A percentile compares a stretch with the other conserved stretches of the same genome.
Evolutionary conservation across 1,284 basidiomycete genomes (phyloP).

Genomic region (Ganoderma boninense): DNA sequence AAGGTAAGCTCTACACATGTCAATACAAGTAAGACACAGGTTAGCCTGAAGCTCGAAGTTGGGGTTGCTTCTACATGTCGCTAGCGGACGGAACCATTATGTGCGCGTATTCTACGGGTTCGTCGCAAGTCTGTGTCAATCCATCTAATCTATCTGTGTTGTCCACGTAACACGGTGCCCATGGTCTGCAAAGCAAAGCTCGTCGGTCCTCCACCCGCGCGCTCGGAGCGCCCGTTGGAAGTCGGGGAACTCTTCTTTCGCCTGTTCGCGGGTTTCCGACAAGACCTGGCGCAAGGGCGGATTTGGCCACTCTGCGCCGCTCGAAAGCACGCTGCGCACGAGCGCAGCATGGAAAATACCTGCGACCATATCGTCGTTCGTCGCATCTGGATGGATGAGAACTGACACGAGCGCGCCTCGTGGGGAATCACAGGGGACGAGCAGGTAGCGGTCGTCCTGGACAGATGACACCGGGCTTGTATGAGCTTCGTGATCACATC

Average conservation of each 20-base stretch:
- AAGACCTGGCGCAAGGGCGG: slow-evolving; percentile 24
- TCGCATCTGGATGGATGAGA: slow-evolving; percentile 39
- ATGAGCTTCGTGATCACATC: slow-evolving; percentile 10
- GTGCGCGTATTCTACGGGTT: background rate
- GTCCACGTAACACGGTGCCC: slow-evolving; percentile 41
- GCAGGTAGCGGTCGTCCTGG: slow-evolving; percentile 40
- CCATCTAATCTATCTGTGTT: slow-evolving; percentile 5
- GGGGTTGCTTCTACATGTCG: background rate
- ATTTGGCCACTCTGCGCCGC: background rate
- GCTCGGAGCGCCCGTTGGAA: slow-evolving; percentile 37
- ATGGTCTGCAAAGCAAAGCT: slow-evolving; percentile 41
- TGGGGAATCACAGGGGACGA: slow-evolving; percentile 35
- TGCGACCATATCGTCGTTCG: slow-evolving; percentile 40
- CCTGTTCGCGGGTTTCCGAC: slow-evolving; percentile 29
- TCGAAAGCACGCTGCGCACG: slow-evolving; percentile 29
- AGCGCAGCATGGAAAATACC: slow-evolving; percentile 41
- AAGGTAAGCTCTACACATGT: slow-evolving; percentile 3
- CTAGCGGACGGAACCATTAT: background rate
- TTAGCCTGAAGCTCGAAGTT: background rate
- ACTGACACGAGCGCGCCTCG: slow-evolving; percentile 29
- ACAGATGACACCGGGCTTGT: slow-evolving; percentile 13
- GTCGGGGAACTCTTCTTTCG: slow-evolving; percentile 28
- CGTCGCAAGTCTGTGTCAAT: background rate
- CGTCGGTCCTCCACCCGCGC: slow-evolving; percentile 41
- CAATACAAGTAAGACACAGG: background rate